These are phyloP conservation scores for Allium cepa DNA, from an alignment of 106 monocot genomes.

Conservation along the genomic window DNA sequence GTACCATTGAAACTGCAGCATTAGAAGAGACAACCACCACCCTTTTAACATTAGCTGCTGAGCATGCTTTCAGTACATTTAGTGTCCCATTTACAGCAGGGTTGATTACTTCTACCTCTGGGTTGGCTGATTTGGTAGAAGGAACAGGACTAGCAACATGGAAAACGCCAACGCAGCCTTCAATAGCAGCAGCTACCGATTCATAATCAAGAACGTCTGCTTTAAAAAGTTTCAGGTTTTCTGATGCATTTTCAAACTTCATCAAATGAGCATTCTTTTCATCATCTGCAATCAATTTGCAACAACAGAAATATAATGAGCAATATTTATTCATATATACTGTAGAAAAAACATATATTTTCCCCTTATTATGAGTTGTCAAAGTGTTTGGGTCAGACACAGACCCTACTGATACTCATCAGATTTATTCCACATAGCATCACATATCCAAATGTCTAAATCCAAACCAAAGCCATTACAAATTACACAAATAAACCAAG, in stretches of 20 bases:
- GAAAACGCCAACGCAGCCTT: constrained; percentile 78
- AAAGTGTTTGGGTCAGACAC: too few relatives aligned
- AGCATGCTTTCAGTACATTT: constrained; percentile 42
- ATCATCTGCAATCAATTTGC: constrained; percentile 25
- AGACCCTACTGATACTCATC: too few relatives aligned
- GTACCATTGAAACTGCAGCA: constrained; percentile 20
- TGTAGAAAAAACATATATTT: too few relatives aligned
- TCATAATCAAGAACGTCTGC: constrained; percentile 66
- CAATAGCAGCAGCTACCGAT: constrained; percentile 36
- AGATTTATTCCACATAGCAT: too few relatives aligned
- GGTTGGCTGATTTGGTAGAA: constrained; percentile 28
- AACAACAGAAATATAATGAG: too few relatives aligned
- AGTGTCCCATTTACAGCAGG: constrained; percentile 42
- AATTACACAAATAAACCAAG: too few relatives aligned
- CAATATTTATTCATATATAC: too few relatives aligned
- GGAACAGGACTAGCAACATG: constrained; percentile 74
- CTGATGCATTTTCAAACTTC: constrained; percentile 44
- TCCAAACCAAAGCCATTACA: too few relatives aligned
- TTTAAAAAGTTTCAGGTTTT: constrained; percentile 55
- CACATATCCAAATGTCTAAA: too few relatives aligned
- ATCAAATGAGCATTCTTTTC: constrained; percentile 68
- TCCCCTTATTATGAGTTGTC: too few relatives aligned
- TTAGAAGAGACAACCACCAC: constrained; percentile 42
- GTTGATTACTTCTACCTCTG: constrained; percentile 42
- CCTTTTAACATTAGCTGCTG: constrained; percentile 19